Conservation (phyloP, 2,329 filamentous ascomycete species). For the Penicillium sp. region DNA sequence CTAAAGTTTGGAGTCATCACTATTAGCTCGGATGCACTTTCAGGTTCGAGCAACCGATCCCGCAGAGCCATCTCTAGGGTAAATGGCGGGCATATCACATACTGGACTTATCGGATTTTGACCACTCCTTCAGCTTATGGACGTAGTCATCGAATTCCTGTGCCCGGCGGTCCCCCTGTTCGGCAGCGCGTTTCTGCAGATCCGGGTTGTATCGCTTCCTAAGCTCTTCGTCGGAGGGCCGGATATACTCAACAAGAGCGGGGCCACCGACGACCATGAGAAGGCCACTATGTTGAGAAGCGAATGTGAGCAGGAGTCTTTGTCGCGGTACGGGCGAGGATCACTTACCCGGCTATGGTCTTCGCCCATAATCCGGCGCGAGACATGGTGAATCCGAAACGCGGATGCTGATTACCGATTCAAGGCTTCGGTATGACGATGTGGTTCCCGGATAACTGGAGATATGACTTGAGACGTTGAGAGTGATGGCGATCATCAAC, state of each 20-base stretch:
- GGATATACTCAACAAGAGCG: slow-evolving; percentile 68
- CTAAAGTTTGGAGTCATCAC: slow-evolving; percentile 19
- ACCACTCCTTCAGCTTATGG: slow-evolving; percentile 76
- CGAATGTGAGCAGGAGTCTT: slow-evolving; percentile 4
- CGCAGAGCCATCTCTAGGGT: neutral
- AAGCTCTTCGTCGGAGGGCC: slow-evolving; percentile 85
- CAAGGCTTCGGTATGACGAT: neutral
- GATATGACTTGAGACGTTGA: slow-evolving; percentile 3
- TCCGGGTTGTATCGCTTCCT: slow-evolving; percentile 91
- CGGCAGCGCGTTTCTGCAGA: slow-evolving; percentile 82
- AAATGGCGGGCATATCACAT: slow-evolving; percentile 24
- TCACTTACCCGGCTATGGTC: slow-evolving; percentile 65
- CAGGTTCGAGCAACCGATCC: neutral
- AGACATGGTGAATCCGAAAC: slow-evolving; percentile 36
- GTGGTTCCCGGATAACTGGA: neutral
- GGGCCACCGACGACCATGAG: slow-evolving; percentile 78
- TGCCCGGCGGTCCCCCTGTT: slow-evolving; percentile 69
- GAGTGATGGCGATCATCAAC: slow-evolving; percentile 12
- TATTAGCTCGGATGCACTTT: slow-evolving; percentile 2
- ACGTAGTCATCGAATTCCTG: slow-evolving; percentile 91
- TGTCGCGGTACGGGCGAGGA: slow-evolving; percentile 8
- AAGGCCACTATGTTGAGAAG: slow-evolving; percentile 57
- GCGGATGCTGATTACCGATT: neutral
- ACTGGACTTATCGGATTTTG: slow-evolving; percentile 91
- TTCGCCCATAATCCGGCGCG: slow-evolving; percentile 56